Base-by-base conservation (phyloP, 2,329 filamentous ascomycete species). In the Dactylonectria macrodidyma region DNA sequence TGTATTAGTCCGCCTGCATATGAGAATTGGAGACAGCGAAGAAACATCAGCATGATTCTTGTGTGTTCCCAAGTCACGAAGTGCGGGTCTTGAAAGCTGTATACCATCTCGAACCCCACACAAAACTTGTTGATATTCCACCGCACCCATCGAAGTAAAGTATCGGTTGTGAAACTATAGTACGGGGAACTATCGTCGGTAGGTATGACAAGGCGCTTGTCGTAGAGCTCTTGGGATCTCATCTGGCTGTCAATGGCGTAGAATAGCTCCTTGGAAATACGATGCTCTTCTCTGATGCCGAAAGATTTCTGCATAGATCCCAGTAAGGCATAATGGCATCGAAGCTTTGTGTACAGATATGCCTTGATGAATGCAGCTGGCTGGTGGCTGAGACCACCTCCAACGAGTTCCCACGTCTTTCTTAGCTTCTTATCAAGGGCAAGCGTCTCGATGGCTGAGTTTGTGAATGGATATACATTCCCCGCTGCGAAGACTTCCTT, bases 101-200 rank as follows among this genome's bases (percentile, higher is more conserved):
- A 57, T 26, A 57, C 54, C 38, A 57, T 57, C 54, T 57, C 54
- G 36, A 57, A 57, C 36, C 54, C 54, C 3, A 57, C 22, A 44
- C 54, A 57, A 16, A 57, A 57, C 54, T 57, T 57, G 22, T 57
- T 57, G 54, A 57, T 46, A 16, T 57, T 57, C 38, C 38, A 44
- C 38, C 44, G 44, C 44, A 46, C n/a, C 44, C 16, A 19, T 46
- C 44, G 44, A 46, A 46, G n/a, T 11, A 46, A 10, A 41, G 54
- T 57, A 9, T 57, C 54, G 2, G 36, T 57, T 7, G 33, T 30
- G 19, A 57, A 57, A 26, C 36, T 57, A 46, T 24, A 22, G 34
- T 57, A 57, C n/a, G 36, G 36, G 19, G 54, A 57, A 26, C 14
- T 41, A 9, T 57, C 36, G 36, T 57, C 7, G 2, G 36, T 44